A percentile compares a stretch with the other conserved stretches of the same genome.
These are phyloP conservation scores for Pelargonium cotyledonis DNA, from an alignment of 441 rosid species.

Conservation along the genomic window DNA sequence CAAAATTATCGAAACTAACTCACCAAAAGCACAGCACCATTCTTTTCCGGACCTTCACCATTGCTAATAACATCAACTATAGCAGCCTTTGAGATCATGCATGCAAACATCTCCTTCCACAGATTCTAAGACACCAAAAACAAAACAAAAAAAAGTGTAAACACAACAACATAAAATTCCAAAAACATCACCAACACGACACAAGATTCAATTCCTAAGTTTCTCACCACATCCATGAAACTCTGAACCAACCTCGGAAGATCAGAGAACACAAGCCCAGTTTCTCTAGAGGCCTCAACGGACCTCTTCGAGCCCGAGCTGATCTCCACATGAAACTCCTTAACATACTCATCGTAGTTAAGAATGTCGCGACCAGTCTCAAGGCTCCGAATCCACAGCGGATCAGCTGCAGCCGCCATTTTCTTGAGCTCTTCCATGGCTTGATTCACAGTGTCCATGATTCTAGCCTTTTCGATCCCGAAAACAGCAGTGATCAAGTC, in stretches of 20 bases:
- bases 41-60: constrained; percentile 67
- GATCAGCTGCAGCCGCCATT: constrained; percentile 73
- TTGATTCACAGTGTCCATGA: constrained; percentile 62
- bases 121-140: constrained; percentile 41
- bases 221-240: constrained; percentile 78
- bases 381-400: constrained; percentile 80
- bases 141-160: too few relatives aligned
- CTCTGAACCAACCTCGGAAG: constrained; percentile 66
- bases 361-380: constrained; percentile 92
- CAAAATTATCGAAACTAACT: constrained; percentile 20
- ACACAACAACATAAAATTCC: too few relatives aligned
- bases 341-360: constrained; percentile 80
- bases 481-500: constrained; percentile 74
- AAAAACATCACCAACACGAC: too few relatives aligned
- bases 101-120: constrained; percentile 97
- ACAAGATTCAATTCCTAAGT: too few relatives aligned
- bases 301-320: constrained; percentile 42
- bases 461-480: constrained; percentile 67
- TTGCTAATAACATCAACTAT: constrained; percentile 63
- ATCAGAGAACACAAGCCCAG: constrained; percentile 70
- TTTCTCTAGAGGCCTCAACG: constrained; percentile 85
- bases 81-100: constrained; percentile 80
- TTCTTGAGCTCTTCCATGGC: constrained; percentile 69
- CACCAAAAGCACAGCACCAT: constrained; percentile 82
- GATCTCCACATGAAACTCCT: constrained; percentile 50